Conservation (phyloP, 2,329 filamentous ascomycete genomes). For the Tolypocladium ovalisporum region DNA sequence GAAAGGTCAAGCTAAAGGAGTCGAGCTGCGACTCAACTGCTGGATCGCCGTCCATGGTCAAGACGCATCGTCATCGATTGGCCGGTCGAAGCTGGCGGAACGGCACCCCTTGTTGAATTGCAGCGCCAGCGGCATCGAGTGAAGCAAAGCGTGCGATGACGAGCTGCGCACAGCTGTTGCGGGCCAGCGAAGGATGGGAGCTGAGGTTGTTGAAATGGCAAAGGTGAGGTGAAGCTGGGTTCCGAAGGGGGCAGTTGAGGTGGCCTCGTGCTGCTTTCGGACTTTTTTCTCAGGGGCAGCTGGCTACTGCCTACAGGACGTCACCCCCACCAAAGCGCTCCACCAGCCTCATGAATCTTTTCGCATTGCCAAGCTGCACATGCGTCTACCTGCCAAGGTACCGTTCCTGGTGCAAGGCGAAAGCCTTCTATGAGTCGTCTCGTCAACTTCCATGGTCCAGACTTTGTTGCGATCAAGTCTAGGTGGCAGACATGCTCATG, state of each 20-base stretch:
- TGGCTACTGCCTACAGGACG: not conserved
- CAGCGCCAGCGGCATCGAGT: not conserved
- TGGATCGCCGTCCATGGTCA: constrained; percentile 61
- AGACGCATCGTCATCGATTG: constrained; percentile 3
- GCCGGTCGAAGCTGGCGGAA: not conserved
- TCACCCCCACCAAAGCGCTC: not conserved
- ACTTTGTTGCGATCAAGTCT: too few species aligned
- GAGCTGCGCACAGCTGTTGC: not conserved
- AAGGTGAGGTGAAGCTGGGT: not conserved
- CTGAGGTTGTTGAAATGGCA: constrained; percentile 1
- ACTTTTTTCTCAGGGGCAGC: constrained; percentile 1
- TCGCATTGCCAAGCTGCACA: not conserved
- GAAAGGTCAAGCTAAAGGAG: constrained; percentile 76
- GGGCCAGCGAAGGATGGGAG: not conserved
- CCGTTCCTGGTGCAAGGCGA: too few species aligned
- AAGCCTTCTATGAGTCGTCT: too few species aligned
- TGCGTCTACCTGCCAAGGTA: too few species aligned
- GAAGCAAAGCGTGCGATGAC: not conserved
- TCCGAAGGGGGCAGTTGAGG: not conserved
- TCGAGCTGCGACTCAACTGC: constrained; percentile 64
- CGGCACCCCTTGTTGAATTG: not conserved
- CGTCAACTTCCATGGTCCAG: too few species aligned
- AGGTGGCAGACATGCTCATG: too few species aligned
- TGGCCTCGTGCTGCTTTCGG: not conserved
- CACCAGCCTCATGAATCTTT: not conserved